Evolutionary conservation across 2,329 filamentous ascomycete species (phyloP).

Genomic region (Venturia aucupariae): DNA sequence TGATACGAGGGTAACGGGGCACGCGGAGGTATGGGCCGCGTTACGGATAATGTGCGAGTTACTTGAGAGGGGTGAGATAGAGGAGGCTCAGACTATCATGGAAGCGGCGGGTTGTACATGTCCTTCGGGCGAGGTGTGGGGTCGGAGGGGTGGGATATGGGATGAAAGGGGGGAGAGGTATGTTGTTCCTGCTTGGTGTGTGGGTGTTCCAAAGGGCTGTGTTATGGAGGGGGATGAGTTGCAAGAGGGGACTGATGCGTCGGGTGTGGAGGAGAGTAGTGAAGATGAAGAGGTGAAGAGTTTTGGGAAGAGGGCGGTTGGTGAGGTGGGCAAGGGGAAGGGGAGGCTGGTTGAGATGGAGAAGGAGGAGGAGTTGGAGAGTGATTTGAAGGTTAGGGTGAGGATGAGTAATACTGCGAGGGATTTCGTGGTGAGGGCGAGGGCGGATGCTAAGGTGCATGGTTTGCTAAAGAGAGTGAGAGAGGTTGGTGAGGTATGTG

Average conservation of each 20-base stretch:
- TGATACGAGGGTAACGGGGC: slow-evolving; percentile 75
- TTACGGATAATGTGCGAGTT: slow-evolving; percentile 59
- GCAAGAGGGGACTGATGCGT: slow-evolving; percentile 20
- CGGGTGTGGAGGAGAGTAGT: slow-evolving; percentile 16
- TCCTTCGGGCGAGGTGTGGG: slow-evolving; percentile 33
- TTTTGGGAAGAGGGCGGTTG: not conserved
- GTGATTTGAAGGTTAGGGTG: slow-evolving; percentile 25
- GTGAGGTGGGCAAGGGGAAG: slow-evolving; percentile 24
- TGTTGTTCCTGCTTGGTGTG: slow-evolving; percentile 36
- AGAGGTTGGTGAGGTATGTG: slow-evolving; percentile 53
- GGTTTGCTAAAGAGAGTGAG: slow-evolving; percentile 54
- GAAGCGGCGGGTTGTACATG: slow-evolving; percentile 57
- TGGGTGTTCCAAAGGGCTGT: slow-evolving; percentile 32
- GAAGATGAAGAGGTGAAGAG: slow-evolving; percentile 18
- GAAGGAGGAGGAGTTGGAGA: slow-evolving; percentile 25
- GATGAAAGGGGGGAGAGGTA: slow-evolving; percentile 36
- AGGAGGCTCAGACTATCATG: slow-evolving; percentile 65
- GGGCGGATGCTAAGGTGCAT: slow-evolving; percentile 47
- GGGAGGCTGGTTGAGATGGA: slow-evolving; percentile 21
- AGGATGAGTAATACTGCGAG: slow-evolving; percentile 30
- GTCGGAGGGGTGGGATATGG: slow-evolving; percentile 30
- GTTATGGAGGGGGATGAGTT: slow-evolving; percentile 19
- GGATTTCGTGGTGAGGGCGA: slow-evolving; percentile 29
- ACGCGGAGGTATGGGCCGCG: slow-evolving; percentile 70
- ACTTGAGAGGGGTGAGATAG: slow-evolving; percentile 45